These are phyloP conservation scores for Malassezia arunalokei DNA, from an alignment of 1,284 basidiomycete species.

Conservation along the genomic window DNA sequence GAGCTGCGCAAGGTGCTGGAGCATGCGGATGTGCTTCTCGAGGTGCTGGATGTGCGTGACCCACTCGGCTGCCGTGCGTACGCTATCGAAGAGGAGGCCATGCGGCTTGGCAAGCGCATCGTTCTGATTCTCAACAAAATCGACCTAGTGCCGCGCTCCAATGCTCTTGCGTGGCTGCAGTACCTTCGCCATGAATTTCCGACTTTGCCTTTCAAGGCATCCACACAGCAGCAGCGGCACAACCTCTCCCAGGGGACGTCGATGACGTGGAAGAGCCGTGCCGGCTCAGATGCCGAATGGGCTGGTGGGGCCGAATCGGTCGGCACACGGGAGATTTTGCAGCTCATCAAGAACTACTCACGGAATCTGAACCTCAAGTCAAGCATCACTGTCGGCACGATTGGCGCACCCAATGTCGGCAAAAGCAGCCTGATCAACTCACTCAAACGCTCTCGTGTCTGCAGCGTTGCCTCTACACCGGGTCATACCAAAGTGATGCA, in stretches of 20 bases:
- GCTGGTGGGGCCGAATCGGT: conserved; percentile 47
- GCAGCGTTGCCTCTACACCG: conserved; percentile 84
- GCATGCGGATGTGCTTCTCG: conserved; percentile 69
- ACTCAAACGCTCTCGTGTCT: conserved; percentile 59
- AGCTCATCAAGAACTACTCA: conserved; percentile 79
- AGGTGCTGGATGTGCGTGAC: conserved; percentile 44
- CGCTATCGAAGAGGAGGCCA: conserved; percentile 29
- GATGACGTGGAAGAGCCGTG: neutral
- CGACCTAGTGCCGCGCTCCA: conserved; percentile 68
- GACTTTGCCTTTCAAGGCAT: conserved; percentile 84
- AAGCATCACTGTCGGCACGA: conserved; percentile 67
- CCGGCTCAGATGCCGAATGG: neutral
- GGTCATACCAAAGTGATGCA: conserved; percentile 93
- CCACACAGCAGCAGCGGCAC: conserved; percentile 70
- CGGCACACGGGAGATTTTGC: conserved; percentile 57
- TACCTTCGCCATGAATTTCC: conserved; percentile 82
- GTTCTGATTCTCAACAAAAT: conserved; percentile 31
- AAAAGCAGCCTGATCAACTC: conserved; percentile 93
- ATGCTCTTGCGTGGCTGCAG: conserved; percentile 79
- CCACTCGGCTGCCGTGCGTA: conserved; percentile 51
- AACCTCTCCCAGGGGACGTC: conserved; percentile 23
- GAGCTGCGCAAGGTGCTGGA: conserved; percentile 80
- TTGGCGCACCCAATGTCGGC: conserved; percentile 94
- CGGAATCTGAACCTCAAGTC: conserved; percentile 43
- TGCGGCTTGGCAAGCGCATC: conserved; percentile 33